phyloP scores from a whole-genome alignment of 116 monocot genomes.

The Dioscorea cayenensis region DNA sequence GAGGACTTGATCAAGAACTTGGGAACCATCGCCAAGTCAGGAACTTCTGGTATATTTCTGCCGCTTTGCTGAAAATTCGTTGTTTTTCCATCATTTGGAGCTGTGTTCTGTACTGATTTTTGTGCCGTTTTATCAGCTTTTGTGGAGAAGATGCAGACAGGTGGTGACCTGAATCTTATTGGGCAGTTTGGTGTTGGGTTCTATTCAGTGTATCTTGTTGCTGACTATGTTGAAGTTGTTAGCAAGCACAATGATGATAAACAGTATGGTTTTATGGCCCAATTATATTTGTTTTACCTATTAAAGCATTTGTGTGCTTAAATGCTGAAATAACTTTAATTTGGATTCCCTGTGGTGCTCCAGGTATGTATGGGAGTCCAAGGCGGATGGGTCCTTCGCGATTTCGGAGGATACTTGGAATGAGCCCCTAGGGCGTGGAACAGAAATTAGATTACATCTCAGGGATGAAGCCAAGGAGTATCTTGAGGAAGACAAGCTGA shows the following conservation, averaged over 20 bases:
- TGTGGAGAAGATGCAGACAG: constrained; percentile 95
- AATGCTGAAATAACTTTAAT: neutral
- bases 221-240: constrained; percentile 95
- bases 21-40: constrained; percentile 95
- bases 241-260: constrained; percentile 97
- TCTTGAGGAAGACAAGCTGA: constrained; percentile 74
- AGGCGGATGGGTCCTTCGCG: constrained; percentile 94
- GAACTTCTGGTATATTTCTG: constrained; percentile 72
- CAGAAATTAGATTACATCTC: constrained; percentile 84
- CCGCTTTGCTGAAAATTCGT: neutral
- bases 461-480: constrained; percentile 90
- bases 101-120: neutral
- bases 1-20: constrained; percentile 94
- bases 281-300: neutral
- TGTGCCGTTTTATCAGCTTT: constrained; percentile 55
- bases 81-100: no score
- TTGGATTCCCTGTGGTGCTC: neutral
- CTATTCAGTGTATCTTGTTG: constrained; percentile 94
- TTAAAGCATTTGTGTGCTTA: neutral
- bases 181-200: constrained; percentile 98
- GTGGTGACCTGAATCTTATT: constrained; percentile 92
- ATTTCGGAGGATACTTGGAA: constrained; percentile 96
- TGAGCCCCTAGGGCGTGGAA: constrained; percentile 91
- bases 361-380: constrained; percentile 96
- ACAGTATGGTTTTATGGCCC: constrained; percentile 48